These are phyloP conservation scores for Aurantiochytrium sp. DNA, from an alignment of 108 stramenopile genomes.

Conservation along the genomic window DNA sequence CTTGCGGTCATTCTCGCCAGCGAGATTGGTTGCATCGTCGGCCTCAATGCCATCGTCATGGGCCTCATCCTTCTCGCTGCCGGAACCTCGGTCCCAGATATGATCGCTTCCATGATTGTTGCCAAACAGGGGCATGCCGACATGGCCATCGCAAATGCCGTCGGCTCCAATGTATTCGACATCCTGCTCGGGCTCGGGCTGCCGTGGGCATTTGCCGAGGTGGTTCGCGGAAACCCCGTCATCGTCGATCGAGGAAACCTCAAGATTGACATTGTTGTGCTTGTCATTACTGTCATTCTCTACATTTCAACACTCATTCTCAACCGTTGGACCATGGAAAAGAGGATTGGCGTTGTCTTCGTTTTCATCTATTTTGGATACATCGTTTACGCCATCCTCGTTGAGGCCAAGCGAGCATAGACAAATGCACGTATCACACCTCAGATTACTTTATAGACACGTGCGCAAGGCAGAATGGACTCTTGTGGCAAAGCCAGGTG, in stretches of 20 bases:
- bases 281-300: neutral
- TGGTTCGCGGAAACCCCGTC: neutral
- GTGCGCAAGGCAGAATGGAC: no score
- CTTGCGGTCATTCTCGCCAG: slow-evolving; percentile 5
- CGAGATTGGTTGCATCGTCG: slow-evolving; percentile 8
- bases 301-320: neutral
- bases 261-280: neutral
- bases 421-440: no score
- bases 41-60: slow-evolving; percentile 17
- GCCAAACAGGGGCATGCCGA: slow-evolving; percentile 27
- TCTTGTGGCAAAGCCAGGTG: no score
- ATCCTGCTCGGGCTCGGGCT: slow-evolving; percentile 26
- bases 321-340: neutral
- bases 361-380: neutral
- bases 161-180: slow-evolving; percentile 37
- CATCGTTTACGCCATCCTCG: neutral
- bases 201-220: slow-evolving; percentile 19
- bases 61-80: slow-evolving; percentile 21
- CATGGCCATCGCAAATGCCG: slow-evolving; percentile 28
- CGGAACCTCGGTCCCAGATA: slow-evolving; percentile 26
- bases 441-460: no score
- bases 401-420: neutral
- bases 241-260: neutral
- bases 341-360: neutral
- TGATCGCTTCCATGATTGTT: slow-evolving; percentile 22